phyloP scores from a whole-genome alignment of 2,329 filamentous ascomycete species.

The Thyridium curvatum region DNA sequence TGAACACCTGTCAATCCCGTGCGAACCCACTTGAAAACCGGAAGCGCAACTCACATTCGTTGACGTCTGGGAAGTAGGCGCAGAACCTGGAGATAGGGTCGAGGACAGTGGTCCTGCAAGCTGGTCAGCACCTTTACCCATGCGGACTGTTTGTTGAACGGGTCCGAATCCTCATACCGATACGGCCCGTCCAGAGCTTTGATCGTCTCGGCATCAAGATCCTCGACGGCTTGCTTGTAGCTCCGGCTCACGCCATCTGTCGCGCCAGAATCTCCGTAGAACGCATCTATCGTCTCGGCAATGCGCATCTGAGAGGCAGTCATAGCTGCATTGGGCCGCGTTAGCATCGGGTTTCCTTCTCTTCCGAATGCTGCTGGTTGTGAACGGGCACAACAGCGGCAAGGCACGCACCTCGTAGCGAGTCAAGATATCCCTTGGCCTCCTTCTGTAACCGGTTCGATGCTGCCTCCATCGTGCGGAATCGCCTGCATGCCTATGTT shows the following conservation, averaged over 20 bases:
- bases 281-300: constrained; percentile 97
- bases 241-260: constrained; percentile 92
- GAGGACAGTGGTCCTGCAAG: constrained; percentile 72
- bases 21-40: too few species aligned
- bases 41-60: constrained; percentile 71
- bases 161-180: constrained; percentile 44
- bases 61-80: constrained; percentile 97
- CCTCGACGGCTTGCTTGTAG: constrained; percentile 97
- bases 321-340: constrained; percentile 63
- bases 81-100: constrained; percentile 96
- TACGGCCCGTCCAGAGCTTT: constrained; percentile 97
- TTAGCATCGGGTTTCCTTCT: constrained; percentile 6
- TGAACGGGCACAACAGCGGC: neutral
- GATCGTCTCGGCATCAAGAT: constrained; percentile 95
- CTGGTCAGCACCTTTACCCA: constrained; percentile 8
- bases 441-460: constrained; percentile 92
- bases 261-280: constrained; percentile 94
- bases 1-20: neutral
- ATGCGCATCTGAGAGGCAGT: constrained; percentile 99
- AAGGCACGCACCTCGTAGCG: constrained; percentile 63
- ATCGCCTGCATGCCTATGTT: constrained; percentile 56
- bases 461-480: constrained; percentile 94
- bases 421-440: constrained; percentile 96
- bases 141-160: neutral
- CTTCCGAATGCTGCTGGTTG: constrained; percentile 1